A percentile compares a stretch with the other conserved stretches of the same genome.
Evolutionary conservation across 140 eudicot species (phyloP).

Genomic region (Erigeron philadelphicus): DNA sequence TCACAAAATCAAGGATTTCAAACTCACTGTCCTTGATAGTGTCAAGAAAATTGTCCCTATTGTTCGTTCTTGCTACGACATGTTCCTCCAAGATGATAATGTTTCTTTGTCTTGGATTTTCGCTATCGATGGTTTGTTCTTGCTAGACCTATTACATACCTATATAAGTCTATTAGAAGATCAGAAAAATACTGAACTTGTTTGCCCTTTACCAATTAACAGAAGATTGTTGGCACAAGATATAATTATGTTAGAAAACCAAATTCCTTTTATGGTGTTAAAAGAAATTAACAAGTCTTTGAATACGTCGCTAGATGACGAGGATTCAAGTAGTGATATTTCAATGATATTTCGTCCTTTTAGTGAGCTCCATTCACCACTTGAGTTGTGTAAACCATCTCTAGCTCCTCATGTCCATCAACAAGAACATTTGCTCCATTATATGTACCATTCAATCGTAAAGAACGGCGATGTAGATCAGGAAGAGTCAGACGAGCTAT

Average conservation of each 20-base stretch:
- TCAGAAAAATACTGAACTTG: no score
- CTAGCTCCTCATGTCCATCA: neutral
- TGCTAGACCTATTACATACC: neutral
- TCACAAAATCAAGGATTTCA: neutral
- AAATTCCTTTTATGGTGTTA: constrained; percentile 8
- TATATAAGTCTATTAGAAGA: no score
- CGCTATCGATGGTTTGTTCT: constrained; percentile 7
- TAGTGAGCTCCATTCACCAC: constrained; percentile 20
- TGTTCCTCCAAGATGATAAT: neutral
- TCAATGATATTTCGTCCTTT: neutral
- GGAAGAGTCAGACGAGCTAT: no score
- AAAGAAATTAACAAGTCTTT: neutral
- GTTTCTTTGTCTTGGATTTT: neutral
- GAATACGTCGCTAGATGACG: neutral
- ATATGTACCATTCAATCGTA: constrained; percentile 14
- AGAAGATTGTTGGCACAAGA: constrained; percentile 10
- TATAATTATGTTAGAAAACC: constrained; percentile 6
- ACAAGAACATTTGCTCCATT: constrained; percentile 15
- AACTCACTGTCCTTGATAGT: neutral
- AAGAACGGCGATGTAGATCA: no score
- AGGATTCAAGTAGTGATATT: neutral
- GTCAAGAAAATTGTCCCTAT: neutral
- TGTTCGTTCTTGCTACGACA: neutral
- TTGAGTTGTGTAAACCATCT: neutral
- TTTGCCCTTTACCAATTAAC: no score